Evolutionary conservation across 2,329 filamentous ascomycete genomes (phyloP).

Genomic region (Aspergillus tubingensis): DNA sequence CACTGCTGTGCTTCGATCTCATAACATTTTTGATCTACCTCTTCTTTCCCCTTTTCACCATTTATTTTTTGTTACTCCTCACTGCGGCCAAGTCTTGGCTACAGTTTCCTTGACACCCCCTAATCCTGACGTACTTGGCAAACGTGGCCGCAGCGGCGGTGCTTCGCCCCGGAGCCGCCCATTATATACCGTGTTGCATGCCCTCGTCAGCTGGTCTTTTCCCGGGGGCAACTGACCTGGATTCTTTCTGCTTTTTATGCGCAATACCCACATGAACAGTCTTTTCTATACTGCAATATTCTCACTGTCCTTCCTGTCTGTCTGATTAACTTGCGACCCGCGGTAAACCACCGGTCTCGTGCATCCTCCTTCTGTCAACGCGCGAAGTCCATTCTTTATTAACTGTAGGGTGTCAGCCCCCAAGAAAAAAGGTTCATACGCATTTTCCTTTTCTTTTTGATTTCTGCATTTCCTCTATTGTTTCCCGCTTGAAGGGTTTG

Average conservation of each 20-base stretch:
- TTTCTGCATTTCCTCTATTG: not conserved
- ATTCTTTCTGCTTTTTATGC: not conserved
- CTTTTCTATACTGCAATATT: not conserved
- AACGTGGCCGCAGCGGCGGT: constrained; percentile 15
- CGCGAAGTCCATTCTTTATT: not conserved
- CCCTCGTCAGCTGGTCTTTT: constrained; percentile 1
- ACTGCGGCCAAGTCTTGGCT: not conserved
- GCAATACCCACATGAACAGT: constrained; percentile 1
- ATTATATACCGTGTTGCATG: constrained; percentile 4
- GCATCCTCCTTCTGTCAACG: not conserved
- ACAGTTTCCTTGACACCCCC: not conserved
- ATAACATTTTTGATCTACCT: not conserved
- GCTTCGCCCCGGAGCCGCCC: not conserved
- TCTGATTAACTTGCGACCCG: not conserved
- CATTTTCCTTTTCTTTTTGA: not conserved
- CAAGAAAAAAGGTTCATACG: not conserved
- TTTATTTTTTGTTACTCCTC: not conserved
- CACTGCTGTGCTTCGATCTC: not conserved
- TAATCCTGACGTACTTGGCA: constrained; percentile 9
- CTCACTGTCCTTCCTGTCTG: not conserved
- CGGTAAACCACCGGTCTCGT: not conserved
- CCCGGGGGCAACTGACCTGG: constrained; percentile 1
- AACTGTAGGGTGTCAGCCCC: not conserved
- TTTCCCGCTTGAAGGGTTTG: not conserved
- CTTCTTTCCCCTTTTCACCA: not conserved